Base-by-base conservation (phyloP, 345 rosid genomes). In the Populus tremula region DNA sequence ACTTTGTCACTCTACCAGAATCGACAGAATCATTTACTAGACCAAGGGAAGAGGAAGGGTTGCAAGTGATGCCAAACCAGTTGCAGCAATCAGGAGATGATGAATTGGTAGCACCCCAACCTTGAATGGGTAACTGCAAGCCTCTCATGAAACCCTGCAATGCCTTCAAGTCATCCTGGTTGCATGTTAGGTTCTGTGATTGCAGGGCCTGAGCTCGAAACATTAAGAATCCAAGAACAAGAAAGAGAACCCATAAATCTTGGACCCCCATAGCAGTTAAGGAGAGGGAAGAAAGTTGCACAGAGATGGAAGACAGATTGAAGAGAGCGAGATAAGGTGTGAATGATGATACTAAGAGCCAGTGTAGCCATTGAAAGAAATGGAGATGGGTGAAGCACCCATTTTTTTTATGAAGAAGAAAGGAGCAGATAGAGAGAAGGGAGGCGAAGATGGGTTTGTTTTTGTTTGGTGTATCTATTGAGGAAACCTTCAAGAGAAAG, bases 61-160 rank as follows among this genome's bases (percentile, higher is more conserved):
- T 80, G 79, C 95, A 91, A 39, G 80, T 71, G 85, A 91, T 69
- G 77, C 96, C 97, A 10, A 56, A 69, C 96, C 96, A 93, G 36
- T 49, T 33, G 67, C 98, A 89, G 86, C 96, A 93, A 70, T 86
- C 85, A 47, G 63, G 18, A 8, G 87, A 84, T 13, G 79, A 73
- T 59, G 64, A 59, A n/a, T n/a, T 23, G 75, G 78, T 86, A 13
- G 66, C 7, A 8, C 54, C 67, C 92, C 93, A 91, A 6, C 75
- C 90, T 1, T 74, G 79, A 65, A 90, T 87, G 25, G 76, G 76
- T 9, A 82, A 76, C 11, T 84, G 83, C 70, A 91, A 78, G 59
- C 76, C 86, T 4, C 31, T 29, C 81, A 74, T 49, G 74, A 93
- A 89, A 65, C 78, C 87, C 53, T 14, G 78, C 36, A 93, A 86